phyloP scores from a whole-genome alignment of 108 stramenopile species.

The Asterionellopsis glacialis region DNA sequence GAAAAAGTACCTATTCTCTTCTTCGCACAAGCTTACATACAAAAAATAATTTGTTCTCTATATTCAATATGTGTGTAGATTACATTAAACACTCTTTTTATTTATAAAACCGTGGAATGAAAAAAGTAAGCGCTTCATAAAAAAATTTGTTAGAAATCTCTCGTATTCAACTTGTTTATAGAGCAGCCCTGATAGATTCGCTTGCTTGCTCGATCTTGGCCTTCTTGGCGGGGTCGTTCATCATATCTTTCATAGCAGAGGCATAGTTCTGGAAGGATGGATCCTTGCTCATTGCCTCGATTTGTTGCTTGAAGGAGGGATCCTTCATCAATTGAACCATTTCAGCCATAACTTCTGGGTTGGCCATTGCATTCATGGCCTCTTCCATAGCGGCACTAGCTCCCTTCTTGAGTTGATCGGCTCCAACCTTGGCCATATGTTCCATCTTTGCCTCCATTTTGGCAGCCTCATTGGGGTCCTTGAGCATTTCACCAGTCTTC shows the following conservation, averaged over 20 bases:
- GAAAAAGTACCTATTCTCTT: too few species aligned
- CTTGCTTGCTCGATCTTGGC: conserved; percentile 65
- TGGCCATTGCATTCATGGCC: conserved; percentile 77
- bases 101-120: too few species aligned
- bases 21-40: too few species aligned
- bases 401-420: conserved; percentile 47
- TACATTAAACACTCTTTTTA: too few species aligned
- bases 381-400: conserved; percentile 62
- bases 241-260: conserved; percentile 74
- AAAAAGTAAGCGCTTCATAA: too few species aligned
- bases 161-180: conserved; percentile 29
- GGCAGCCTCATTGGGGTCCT: conserved; percentile 82
- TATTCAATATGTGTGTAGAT: too few species aligned
- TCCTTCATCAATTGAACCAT: conserved; percentile 81
- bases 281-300: conserved; percentile 77
- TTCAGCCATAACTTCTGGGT: conserved; percentile 77
- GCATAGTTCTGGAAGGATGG: conserved; percentile 71
- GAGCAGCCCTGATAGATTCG: conserved; percentile 42
- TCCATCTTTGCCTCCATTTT: conserved; percentile 81
- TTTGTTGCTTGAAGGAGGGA: conserved; percentile 68
- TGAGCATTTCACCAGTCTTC: conserved; percentile 53
- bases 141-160: too few species aligned
- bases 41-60: too few species aligned
- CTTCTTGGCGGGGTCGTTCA: conserved; percentile 78
- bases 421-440: conserved; percentile 82